Evolutionary conservation across 2,329 filamentous ascomycete genomes (phyloP).

Genomic region (Ascochyta pisi): DNA sequence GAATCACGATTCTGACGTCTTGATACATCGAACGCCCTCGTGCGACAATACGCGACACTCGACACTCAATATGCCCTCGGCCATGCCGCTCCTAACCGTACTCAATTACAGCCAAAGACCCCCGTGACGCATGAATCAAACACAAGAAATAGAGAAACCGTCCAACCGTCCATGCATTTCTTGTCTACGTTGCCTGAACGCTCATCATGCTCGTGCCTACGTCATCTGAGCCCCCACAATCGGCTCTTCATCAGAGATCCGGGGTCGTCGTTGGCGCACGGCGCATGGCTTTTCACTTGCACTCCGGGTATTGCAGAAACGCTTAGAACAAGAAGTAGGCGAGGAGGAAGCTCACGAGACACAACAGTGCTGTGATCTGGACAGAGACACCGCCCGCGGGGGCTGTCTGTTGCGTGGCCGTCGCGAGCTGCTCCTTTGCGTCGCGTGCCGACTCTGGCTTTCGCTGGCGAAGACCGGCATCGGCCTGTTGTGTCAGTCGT

Average conservation of each 20-base stretch:
- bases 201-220: constrained; percentile 19
- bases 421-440: constrained; percentile 58
- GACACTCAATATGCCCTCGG: neutral
- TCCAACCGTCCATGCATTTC: constrained; percentile 9
- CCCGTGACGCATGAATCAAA: constrained; percentile 9
- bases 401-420: constrained; percentile 62
- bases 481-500: constrained; percentile 66
- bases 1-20: constrained; percentile 28
- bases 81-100: constrained; percentile 12
- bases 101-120: constrained; percentile 8
- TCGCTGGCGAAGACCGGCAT: constrained; percentile 76
- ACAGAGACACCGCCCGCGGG: constrained; percentile 80
- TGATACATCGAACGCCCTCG: constrained; percentile 37
- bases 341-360: constrained; percentile 88
- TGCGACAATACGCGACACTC: constrained; percentile 8
- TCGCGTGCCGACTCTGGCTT: constrained; percentile 67
- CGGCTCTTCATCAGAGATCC: constrained; percentile 25
- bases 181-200: constrained; percentile 11
- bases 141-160: constrained; percentile 17
- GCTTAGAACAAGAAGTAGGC: constrained; percentile 94
- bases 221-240: constrained; percentile 29
- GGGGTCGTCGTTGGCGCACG: constrained; percentile 30
- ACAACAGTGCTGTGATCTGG: constrained; percentile 81
- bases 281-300: constrained; percentile 25
- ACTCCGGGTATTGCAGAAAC: constrained; percentile 29